Conservation (phyloP, 2,329 filamentous ascomycete genomes). For the Aspergillus candidus region DNA sequence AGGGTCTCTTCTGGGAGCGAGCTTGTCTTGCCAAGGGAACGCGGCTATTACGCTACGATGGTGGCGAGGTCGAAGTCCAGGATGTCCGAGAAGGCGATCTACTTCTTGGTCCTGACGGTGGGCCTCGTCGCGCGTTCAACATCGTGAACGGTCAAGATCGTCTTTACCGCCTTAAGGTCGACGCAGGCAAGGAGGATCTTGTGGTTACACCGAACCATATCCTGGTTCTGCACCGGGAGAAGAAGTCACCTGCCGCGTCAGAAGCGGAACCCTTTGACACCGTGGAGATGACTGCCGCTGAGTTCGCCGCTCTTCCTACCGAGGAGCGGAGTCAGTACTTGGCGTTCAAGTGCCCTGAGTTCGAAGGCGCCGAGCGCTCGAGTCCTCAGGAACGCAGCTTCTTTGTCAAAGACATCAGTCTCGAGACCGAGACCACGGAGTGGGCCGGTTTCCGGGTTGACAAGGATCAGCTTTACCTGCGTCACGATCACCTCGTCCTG, state of each 20-base stretch:
- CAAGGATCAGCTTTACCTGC: conserved; percentile 46
- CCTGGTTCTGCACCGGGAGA: conserved; percentile 40
- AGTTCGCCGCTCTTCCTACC: conserved; percentile 38
- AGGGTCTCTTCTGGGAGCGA: conserved; percentile 86
- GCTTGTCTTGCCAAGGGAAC: conserved; percentile 47
- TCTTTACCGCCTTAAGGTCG: conserved; percentile 47
- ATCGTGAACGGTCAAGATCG: conserved; percentile 44
- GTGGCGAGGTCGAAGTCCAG: conserved; percentile 42
- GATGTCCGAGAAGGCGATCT: conserved; percentile 46
- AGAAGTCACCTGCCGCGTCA: conserved; percentile 14
- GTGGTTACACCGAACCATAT: conserved; percentile 48
- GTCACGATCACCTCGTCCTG: conserved; percentile 45
- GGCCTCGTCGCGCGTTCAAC: conserved; percentile 45
- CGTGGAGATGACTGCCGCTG: conserved; percentile 43
- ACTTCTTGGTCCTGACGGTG: conserved; percentile 46
- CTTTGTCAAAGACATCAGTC: conserved; percentile 36
- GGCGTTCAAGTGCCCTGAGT: conserved; percentile 33
- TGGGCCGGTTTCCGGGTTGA: conserved; percentile 51
- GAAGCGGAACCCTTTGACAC: conserved; percentile 31
- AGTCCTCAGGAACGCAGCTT: conserved; percentile 32
- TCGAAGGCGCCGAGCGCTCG: conserved; percentile 21
- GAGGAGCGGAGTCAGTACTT: conserved; percentile 33
- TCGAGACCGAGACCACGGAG: conserved; percentile 40
- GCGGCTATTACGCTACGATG: conserved; percentile 41
- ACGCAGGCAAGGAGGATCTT: conserved; percentile 39